Base-by-base conservation (phyloP, 2,329 filamentous ascomycete species). In the Fusarium tanahbumbuense region DNA sequence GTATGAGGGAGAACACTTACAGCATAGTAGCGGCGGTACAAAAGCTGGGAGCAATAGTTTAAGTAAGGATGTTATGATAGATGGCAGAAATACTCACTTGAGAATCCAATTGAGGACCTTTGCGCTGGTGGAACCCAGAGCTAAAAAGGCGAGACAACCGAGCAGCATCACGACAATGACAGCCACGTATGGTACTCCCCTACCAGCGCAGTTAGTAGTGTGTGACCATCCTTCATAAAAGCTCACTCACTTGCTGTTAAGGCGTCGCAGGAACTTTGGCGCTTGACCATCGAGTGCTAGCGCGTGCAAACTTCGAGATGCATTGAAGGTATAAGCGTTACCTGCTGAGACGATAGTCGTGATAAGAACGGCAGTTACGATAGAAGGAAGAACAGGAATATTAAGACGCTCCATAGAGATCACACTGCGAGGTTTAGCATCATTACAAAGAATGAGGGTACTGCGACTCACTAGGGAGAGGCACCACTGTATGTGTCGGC, bases 331-430 rank as follows among this genome's bases (percentile, higher is more conserved):
- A 2, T 58, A 53, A 1, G 48, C 45, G 18, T 62, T 61, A 6
- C 63, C 63, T 4, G 47, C 60, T 4, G 58, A 63, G 4, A 63
- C 45, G 4, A 61, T 56, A 3, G 47, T 57, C 1, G 52, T 62
- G 4, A 66, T 48, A 6, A 66, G 47, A 0, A 54, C 42, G 1
- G 53, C 58, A 7, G 56, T 66, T n/a, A 62, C 42, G 4, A 66
- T 58, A 1, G 48, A 49, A 6, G 63, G 63, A 8, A 66, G 30
- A 8, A 56, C 45, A 0, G 56, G 34, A 13, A 63, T 40, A 5
- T 56, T n/a, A 4, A 48, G 42, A 20, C 53, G 53, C 2, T 34
- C n/a, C 23, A 56, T 52, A 1, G 59, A 55, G 34, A 66, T 66
- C n/a, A n/a, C n/a, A n/a, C n/a, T n/a, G n/a, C n/a, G n/a, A n/a